Conservation (phyloP, 495 filamentous ascomycete genomes). For the Penicillium mononematosum region DNA sequence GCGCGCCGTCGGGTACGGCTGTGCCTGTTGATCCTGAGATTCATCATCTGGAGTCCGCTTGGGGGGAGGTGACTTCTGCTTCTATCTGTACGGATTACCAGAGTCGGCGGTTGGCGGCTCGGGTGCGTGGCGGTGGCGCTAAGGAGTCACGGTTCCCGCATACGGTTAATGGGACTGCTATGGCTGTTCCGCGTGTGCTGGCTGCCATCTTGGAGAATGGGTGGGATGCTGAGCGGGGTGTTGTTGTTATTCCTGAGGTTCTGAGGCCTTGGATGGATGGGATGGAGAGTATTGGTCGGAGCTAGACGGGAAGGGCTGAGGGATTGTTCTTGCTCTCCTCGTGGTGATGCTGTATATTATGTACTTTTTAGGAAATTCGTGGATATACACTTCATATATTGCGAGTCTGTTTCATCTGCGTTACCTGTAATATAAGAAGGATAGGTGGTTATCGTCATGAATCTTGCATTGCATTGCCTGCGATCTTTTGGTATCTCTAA, state of each 20-base stretch:
- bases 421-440: not conserved
- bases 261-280: conserved; percentile 82
- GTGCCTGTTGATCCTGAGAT: conserved; percentile 10
- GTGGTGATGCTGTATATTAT: conserved; percentile 16
- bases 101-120: conserved; percentile 73
- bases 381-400: not conserved
- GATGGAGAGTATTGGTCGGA: conserved; percentile 56
- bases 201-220: conserved; percentile 93
- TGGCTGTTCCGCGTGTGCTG: conserved; percentile 86
- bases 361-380: not conserved
- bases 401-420: not conserved
- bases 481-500: conserved; percentile 3
- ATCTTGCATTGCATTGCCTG: not conserved
- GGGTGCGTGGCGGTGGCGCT: conserved; percentile 47
- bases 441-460: not conserved
- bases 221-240: conserved; percentile 66
- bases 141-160: conserved; percentile 62
- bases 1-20: conserved; percentile 9
- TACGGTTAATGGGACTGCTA: conserved; percentile 91
- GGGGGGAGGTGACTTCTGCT: conserved; percentile 90
- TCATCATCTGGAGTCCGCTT: conserved; percentile 65
- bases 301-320: not conserved
- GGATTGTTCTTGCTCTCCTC: not conserved
- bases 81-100: conserved; percentile 97
- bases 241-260: conserved; percentile 72